These are phyloP conservation scores for Phaeomoniella chlamydospora DNA, from an alignment of 2,329 filamentous ascomycete species.

Conservation along the genomic window DNA sequence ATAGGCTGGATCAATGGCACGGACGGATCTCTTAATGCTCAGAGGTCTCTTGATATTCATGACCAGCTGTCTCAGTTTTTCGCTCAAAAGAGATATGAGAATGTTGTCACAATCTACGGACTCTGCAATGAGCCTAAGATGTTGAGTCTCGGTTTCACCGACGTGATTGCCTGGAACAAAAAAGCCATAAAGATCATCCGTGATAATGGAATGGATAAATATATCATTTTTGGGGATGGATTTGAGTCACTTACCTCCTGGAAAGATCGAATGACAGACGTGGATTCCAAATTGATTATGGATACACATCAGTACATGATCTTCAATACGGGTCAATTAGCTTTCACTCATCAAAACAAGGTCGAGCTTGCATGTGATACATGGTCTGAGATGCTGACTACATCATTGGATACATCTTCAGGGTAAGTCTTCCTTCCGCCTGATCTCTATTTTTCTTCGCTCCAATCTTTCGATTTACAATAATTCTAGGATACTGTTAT, in stretches of 20 bases:
- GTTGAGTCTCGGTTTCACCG: constrained; percentile 48
- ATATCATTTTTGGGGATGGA: constrained; percentile 82
- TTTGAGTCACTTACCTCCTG: constrained; percentile 86
- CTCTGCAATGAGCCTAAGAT: constrained; percentile 90
- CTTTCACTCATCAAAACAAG: constrained; percentile 67
- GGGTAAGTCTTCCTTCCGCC: constrained; percentile 37
- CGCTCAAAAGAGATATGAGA: constrained; percentile 80
- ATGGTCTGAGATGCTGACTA: constrained; percentile 67
- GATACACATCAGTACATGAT: constrained; percentile 98
- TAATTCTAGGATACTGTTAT: not conserved
- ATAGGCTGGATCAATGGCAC: constrained; percentile 90
- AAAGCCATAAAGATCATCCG: constrained; percentile 59
- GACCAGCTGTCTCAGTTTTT: constrained; percentile 83
- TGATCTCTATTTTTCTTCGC: not conserved
- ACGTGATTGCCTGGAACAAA: constrained; percentile 68
- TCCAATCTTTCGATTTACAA: no score
- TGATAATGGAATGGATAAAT: constrained; percentile 56
- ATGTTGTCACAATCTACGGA: constrained; percentile 84
- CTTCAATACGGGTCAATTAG: constrained; percentile 82
- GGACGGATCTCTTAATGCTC: constrained; percentile 60
- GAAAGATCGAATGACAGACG: constrained; percentile 64
- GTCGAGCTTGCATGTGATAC: constrained; percentile 74
- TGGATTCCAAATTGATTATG: constrained; percentile 58
- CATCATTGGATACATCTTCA: constrained; percentile 56
- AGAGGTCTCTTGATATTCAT: constrained; percentile 77